A percentile compares a stretch with the other conserved stretches of the same genome.
Evolutionary conservation across 768 basidiomycete genomes (phyloP).

Genomic region (Pisolithus sp.): DNA sequence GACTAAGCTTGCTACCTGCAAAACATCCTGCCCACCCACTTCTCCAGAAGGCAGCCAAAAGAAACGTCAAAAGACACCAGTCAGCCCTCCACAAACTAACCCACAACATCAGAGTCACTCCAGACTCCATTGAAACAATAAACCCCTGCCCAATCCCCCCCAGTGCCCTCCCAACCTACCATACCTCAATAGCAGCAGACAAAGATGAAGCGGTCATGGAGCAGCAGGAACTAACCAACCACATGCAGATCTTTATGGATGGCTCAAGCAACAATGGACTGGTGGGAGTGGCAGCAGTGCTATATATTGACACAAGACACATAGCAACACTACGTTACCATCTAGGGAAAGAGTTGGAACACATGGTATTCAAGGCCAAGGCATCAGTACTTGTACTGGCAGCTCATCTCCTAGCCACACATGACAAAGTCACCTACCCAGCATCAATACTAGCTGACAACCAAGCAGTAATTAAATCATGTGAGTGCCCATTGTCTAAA

Average conservation of each 20-base stretch:
- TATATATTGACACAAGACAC: background rate
- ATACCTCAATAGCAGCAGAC: background rate
- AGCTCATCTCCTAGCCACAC: too few relatives aligned
- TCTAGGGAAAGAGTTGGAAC: background rate
- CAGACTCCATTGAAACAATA: too few relatives aligned
- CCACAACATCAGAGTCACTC: too few relatives aligned
- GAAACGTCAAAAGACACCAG: too few relatives aligned
- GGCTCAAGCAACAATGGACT: too few relatives aligned
- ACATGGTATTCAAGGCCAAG: background rate
- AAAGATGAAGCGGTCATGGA: background rate
- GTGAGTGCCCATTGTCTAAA: background rate
- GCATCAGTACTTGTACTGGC: background rate
- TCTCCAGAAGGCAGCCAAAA: too few relatives aligned
- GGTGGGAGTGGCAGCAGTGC: constrained; percentile 13
- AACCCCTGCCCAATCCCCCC: too few relatives aligned
- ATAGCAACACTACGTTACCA: background rate
- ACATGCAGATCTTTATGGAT: too few relatives aligned
- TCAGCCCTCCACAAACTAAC: too few relatives aligned
- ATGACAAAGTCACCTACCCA: background rate
- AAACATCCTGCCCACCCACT: too few relatives aligned
- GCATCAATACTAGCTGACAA: background rate
- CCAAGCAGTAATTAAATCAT: background rate
- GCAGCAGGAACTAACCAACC: too few relatives aligned
- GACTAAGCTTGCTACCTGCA: too few relatives aligned
- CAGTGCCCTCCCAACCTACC: background rate